A percentile compares a stretch with the other conserved stretches of the same genome.
phyloP scores from a whole-genome alignment of 176 grass and related monocot genomes.

The Triticum aestivum region DNA sequence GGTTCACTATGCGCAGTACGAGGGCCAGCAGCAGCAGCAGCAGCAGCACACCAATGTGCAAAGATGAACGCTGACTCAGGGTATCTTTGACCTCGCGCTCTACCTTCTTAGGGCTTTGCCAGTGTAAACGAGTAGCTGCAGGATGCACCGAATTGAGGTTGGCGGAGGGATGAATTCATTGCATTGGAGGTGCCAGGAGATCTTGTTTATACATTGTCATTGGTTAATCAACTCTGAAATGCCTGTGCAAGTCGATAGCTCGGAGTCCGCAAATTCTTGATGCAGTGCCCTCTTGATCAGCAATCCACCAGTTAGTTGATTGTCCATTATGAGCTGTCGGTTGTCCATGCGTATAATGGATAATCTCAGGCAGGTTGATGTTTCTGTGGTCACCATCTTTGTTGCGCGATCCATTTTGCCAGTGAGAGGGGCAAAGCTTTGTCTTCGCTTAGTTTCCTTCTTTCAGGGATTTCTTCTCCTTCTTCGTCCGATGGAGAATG shows the following conservation, averaged over 20 bases:
- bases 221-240: background rate
- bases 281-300: background rate
- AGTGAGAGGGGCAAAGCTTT: background rate
- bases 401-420: background rate
- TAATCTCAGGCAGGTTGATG: too few species aligned
- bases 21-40: conserved; percentile 24
- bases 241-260: background rate
- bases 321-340: too few species aligned
- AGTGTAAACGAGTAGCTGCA: conserved; percentile 29
- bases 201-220: background rate
- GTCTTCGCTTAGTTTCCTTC: background rate
- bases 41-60: conserved; percentile 50
- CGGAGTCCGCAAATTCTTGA: background rate
- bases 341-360: too few species aligned
- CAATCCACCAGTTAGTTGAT: background rate
- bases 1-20: conserved; percentile 45
- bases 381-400: too few species aligned
- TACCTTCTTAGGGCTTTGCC: background rate
- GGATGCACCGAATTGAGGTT: background rate
- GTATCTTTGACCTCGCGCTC: conserved; percentile 22
- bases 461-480: background rate
- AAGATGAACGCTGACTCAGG: conserved; percentile 44
- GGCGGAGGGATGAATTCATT: background rate
- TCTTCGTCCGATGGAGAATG: background rate
- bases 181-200: conserved; percentile 13